Conservation (phyloP, 192 early-diverging fungal species). For the Gryganskiella cystojenkinii region DNA sequence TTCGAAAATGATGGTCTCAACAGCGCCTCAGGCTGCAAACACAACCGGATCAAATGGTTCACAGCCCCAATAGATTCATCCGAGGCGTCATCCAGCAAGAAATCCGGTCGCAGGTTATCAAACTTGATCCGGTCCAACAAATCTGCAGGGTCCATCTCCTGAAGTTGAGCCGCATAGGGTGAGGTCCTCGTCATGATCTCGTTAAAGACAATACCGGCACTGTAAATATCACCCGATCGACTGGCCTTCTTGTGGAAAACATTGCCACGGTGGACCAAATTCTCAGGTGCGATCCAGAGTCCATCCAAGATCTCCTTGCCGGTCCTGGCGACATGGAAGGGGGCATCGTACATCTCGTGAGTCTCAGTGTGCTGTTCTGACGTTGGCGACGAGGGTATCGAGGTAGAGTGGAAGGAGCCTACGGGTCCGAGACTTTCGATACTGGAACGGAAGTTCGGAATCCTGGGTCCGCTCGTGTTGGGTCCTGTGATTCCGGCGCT, state of each 20-base stretch:
- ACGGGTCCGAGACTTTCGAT: constrained; percentile 9
- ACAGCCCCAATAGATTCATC: constrained; percentile 44
- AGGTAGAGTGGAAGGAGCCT: too few relatives aligned
- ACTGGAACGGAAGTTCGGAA: constrained; percentile 9
- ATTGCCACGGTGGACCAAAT: constrained; percentile 8
- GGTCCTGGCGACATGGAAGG: constrained; percentile 3
- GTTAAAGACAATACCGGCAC: constrained; percentile 58
- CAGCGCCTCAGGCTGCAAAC: constrained; percentile 29
- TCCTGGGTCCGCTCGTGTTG: neutral
- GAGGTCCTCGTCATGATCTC: constrained; percentile 57
- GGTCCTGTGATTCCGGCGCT: neutral
- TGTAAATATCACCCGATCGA: constrained; percentile 25
- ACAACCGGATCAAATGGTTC: constrained; percentile 49
- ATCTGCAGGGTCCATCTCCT: constrained; percentile 2
- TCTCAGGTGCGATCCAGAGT: constrained; percentile 41
- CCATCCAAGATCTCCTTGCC: constrained; percentile 33
- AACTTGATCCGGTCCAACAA: constrained; percentile 36
- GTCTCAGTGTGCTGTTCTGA: constrained; percentile 7
- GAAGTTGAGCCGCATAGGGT: constrained; percentile 43
- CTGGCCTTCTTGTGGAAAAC: constrained; percentile 13
- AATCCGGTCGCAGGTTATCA: constrained; percentile 36
- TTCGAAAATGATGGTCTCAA: constrained; percentile 29
- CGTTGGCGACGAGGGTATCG: constrained; percentile 3
- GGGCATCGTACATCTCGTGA: constrained; percentile 12
- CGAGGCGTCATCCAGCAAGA: constrained; percentile 44